Conservation (phyloP, 2,329 filamentous ascomycete species). For the Verticillium nubilum region DNA sequence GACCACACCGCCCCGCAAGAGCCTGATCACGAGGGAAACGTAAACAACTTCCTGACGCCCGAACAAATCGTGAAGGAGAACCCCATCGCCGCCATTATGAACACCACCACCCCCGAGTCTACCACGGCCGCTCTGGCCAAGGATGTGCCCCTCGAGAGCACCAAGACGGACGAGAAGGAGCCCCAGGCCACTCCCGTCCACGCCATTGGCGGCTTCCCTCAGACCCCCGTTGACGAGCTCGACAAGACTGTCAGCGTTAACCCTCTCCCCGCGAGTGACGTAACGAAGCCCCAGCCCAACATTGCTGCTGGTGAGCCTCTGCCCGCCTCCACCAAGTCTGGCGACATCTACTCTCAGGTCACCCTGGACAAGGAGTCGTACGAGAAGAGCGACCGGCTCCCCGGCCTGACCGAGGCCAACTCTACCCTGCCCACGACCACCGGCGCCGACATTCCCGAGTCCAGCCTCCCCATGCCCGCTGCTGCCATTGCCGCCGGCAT, state of each 20-base stretch:
- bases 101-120: constrained; percentile 63
- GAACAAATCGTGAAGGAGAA: constrained; percentile 56
- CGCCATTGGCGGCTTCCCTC: constrained; percentile 49
- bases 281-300: constrained; percentile 72
- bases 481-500: constrained; percentile 18
- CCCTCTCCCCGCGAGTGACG: constrained; percentile 57
- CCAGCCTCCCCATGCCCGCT: constrained; percentile 62
- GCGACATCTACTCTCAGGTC: constrained; percentile 66
- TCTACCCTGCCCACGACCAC: constrained; percentile 40
- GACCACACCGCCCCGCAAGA: constrained; percentile 79
- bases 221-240: constrained; percentile 55
- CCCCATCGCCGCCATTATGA: constrained; percentile 49
- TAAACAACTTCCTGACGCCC: constrained; percentile 85
- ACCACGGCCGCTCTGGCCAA: constrained; percentile 67
- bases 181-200: constrained; percentile 23
- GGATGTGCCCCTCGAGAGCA: constrained; percentile 29
- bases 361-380: constrained; percentile 81
- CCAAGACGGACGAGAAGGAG: constrained; percentile 4
- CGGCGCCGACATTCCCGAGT: constrained; percentile 65
- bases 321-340: constrained; percentile 62
- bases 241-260: constrained; percentile 52
- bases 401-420: constrained; percentile 37
- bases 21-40: constrained; percentile 74
- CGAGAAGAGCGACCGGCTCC: constrained; percentile 67
- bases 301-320: constrained; percentile 77